These are phyloP conservation scores for Chaetomiaceae sp. DNA, from an alignment of 2,329 filamentous ascomycete genomes.

Conservation along the genomic window DNA sequence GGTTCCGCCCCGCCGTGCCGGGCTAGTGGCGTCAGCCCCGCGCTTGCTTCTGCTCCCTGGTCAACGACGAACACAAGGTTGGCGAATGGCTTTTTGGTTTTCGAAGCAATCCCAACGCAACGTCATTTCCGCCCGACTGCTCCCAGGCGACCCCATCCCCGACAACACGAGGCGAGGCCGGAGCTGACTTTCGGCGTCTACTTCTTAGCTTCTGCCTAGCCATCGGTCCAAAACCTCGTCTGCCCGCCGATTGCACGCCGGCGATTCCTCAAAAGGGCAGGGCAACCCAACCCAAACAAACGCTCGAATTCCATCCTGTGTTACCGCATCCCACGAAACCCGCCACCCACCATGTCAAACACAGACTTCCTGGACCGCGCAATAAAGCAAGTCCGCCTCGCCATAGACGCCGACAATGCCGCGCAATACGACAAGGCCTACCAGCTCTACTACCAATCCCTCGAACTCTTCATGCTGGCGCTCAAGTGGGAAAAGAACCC, in stretches of 20 bases:
- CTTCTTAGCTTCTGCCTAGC: background rate
- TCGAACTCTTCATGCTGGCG: conserved; percentile 97
- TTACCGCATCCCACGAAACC: background rate
- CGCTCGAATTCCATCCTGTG: no score
- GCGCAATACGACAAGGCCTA: conserved; percentile 98
- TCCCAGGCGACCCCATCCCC: background rate
- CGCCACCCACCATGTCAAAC: conserved; percentile 68
- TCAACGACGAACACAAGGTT: conserved; percentile 16
- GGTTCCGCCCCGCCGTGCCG: conserved; percentile 13
- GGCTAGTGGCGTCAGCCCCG: conserved; percentile 25
- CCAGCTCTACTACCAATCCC: conserved; percentile 88
- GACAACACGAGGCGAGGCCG: background rate
- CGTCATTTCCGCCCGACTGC: background rate
- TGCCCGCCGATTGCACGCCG: background rate
- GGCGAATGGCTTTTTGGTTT: conserved; percentile 7
- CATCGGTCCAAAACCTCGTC: background rate
- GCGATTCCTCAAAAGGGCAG: background rate
- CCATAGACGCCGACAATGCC: conserved; percentile 91
- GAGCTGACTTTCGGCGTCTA: background rate
- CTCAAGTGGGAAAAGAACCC: conserved; percentile 99
- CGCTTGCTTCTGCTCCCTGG: conserved; percentile 25
- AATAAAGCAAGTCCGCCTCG: conserved; percentile 95
- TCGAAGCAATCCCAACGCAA: background rate
- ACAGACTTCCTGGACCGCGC: conserved; percentile 96
- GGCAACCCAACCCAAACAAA: conserved; percentile 1